Conservation (phyloP, 2,329 filamentous ascomycete genomes). For the Clarireedia paspali region DNA sequence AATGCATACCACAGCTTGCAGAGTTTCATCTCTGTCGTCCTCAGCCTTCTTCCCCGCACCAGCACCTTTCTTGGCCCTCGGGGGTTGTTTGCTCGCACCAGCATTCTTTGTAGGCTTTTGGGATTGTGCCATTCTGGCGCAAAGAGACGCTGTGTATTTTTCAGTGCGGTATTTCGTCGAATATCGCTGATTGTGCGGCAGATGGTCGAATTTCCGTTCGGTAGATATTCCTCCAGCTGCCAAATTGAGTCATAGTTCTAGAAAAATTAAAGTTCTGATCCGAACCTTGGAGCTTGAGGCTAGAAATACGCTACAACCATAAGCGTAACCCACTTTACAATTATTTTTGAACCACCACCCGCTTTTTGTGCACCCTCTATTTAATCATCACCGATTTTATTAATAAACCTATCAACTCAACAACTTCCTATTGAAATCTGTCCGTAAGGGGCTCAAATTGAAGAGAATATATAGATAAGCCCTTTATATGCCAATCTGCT, state of each 20-base stretch:
- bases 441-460: no score
- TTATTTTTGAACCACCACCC: no score
- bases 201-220: no score
- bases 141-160: background rate
- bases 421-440: no score
- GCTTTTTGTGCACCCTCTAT: no score
- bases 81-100: conserved; percentile 8
- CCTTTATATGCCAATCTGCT: no score
- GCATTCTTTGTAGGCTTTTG: conserved; percentile 21
- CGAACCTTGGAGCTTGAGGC: background rate
- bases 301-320: background rate
- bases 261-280: background rate
- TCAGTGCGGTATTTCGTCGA: background rate
- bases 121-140: conserved; percentile 13
- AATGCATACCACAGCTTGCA: conserved; percentile 31
- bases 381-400: no score
- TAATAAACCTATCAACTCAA: no score
- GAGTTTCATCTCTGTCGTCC: conserved; percentile 30
- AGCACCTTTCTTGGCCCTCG: conserved; percentile 25
- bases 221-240: background rate
- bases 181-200: background rate
- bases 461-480: no score
- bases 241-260: background rate
- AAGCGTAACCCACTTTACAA: no score
- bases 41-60: conserved; percentile 24